Evolutionary conservation across 179 eudicot genomes (phyloP).

Genomic region (Beta corolliflora): DNA sequence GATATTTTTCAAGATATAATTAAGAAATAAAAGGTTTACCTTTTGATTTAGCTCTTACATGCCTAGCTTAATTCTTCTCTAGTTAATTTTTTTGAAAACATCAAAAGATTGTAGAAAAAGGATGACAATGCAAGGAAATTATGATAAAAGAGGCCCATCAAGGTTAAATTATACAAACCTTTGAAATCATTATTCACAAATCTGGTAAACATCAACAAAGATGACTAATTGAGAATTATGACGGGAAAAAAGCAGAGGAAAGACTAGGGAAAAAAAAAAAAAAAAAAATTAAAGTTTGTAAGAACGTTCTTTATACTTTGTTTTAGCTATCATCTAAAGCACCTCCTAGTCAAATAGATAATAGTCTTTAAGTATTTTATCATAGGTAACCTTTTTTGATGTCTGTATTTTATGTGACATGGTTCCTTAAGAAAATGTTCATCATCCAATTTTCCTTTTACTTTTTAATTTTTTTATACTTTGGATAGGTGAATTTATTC

Average conservation of each 20-base stretch:
- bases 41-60: not conserved
- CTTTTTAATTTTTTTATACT: not conserved
- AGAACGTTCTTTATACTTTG: conserved; percentile 10
- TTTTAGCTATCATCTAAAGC: conserved; percentile 21
- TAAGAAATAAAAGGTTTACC: not conserved
- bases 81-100: not conserved
- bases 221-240: conserved; percentile 8
- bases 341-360: conserved; percentile 1
- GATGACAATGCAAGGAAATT: not conserved
- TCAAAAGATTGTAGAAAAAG: not conserved
- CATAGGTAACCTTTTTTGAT: conserved; percentile 21
- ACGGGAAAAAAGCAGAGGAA: not conserved
- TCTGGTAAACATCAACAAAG: conserved; percentile 5
- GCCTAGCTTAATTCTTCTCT: not conserved
- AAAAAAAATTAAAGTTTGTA: not conserved
- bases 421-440: conserved; percentile 22
- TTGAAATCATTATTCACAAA: not conserved
- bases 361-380: conserved; percentile 1
- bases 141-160: not conserved
- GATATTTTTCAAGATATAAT: not conserved
- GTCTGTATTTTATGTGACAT: conserved; percentile 33
- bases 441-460: not conserved
- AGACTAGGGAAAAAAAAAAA: not conserved
- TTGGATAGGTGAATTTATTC: not conserved
- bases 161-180: not conserved